Conservation (phyloP, 768 basidiomycete species). For the Termitomyces sp. region DNA sequence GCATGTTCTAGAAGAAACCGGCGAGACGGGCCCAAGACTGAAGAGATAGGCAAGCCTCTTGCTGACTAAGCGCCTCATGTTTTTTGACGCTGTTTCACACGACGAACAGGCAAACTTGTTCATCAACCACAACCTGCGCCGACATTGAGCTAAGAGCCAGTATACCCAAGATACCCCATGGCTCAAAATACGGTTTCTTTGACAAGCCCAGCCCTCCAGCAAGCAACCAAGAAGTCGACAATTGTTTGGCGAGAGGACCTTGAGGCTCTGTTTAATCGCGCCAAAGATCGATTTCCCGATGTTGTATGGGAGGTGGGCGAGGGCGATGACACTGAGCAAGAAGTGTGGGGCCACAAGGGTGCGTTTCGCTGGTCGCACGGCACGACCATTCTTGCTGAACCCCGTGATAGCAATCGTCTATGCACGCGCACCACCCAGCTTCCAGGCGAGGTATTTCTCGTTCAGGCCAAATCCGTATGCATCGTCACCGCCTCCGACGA, state of each 20-base stretch:
- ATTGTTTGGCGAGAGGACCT: constrained; percentile 79
- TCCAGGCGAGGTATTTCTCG: constrained; percentile 86
- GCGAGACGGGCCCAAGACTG: too few relatives aligned
- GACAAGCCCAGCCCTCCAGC: constrained; percentile 43
- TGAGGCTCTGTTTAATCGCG: constrained; percentile 65
- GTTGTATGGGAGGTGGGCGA: constrained; percentile 83
- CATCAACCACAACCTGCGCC: constrained; percentile 9
- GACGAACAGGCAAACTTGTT: constrained; percentile 13
- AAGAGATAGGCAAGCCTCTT: neutral
- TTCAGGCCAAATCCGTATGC: constrained; percentile 51
- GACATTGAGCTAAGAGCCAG: constrained; percentile 6
- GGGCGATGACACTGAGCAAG: constrained; percentile 43
- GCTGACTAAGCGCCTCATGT: constrained; percentile 20
- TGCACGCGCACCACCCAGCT: constrained; percentile 87
- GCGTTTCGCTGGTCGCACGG: constrained; percentile 12
- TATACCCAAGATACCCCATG: constrained; percentile 18
- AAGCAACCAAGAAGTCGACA: constrained; percentile 66
- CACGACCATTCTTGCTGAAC: neutral
- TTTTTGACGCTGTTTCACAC: constrained; percentile 13
- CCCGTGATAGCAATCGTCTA: constrained; percentile 70
- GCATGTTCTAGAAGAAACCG: too few relatives aligned
- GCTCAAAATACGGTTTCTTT: constrained; percentile 8
- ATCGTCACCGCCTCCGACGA: constrained; percentile 46
- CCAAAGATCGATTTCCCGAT: constrained; percentile 94
- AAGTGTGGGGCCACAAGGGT: constrained; percentile 98